Percentiles rank a stretch among this genome's conserved stretches.
phyloP scores from a whole-genome alignment of 1,284 basidiomycete genomes.

The Malassezia globosa region DNA sequence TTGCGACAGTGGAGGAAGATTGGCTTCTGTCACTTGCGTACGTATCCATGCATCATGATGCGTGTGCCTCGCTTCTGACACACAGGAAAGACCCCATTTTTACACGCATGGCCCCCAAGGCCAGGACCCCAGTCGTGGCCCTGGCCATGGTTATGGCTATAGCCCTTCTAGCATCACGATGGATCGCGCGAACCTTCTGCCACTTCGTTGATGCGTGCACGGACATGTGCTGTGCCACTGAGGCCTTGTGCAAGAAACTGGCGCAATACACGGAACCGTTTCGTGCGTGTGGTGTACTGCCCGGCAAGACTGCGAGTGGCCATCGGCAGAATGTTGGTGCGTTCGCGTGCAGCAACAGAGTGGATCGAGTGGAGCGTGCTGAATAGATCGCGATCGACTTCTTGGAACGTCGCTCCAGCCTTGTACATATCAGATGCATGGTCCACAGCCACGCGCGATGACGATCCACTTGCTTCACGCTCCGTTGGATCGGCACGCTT shows the following conservation, averaged over 20 bases:
- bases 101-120: slow-evolving; percentile 8
- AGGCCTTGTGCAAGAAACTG: slow-evolving; percentile 32
- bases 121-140: background rate
- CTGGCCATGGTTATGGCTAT: too few relatives aligned
- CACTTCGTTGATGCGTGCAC: background rate
- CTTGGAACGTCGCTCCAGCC: slow-evolving; percentile 28
- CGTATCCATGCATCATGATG: slow-evolving; percentile 1
- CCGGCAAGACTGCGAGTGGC: slow-evolving; percentile 32
- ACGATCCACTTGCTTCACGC: background rate
- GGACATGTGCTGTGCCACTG: slow-evolving; percentile 17
- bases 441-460: slow-evolving; percentile 11
- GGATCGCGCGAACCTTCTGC: background rate
- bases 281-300: slow-evolving; percentile 27
- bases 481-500: background rate
- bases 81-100: slow-evolving; percentile 18
- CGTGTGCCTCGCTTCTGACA: too few relatives aligned
- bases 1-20: slow-evolving; percentile 49
- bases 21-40: slow-evolving; percentile 52
- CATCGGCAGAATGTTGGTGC: slow-evolving; percentile 32
- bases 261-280: slow-evolving; percentile 30
- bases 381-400: slow-evolving; percentile 33
- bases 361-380: slow-evolving; percentile 27
- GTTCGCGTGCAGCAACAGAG: slow-evolving; percentile 21
- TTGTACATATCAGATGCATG: slow-evolving; percentile 29
- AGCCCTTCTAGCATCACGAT: background rate